phyloP scores from a whole-genome alignment of 75 land plant species.

The Larix kaempferi region DNA sequence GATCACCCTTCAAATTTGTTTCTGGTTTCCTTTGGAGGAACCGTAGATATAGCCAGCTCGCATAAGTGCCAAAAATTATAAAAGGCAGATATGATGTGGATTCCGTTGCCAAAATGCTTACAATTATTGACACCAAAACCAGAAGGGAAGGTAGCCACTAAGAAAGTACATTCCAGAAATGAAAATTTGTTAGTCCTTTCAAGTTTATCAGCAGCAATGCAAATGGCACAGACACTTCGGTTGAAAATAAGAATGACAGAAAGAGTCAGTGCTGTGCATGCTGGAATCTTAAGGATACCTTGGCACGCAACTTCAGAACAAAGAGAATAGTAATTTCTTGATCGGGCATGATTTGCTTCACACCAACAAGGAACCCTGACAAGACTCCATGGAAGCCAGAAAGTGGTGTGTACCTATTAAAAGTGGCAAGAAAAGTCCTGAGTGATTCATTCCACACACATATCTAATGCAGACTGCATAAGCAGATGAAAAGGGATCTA shows the following conservation, averaged over 20 bases:
- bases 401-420: slow-evolving; percentile 59
- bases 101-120: slow-evolving; percentile 48
- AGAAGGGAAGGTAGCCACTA: slow-evolving; percentile 94
- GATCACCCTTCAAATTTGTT: slow-evolving; percentile 47
- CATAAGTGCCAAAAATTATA: slow-evolving; percentile 84
- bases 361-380: slow-evolving; percentile 84
- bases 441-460: too few species aligned
- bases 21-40: slow-evolving; percentile 47
- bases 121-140: slow-evolving; percentile 43
- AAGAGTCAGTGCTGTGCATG: background rate
- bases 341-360: slow-evolving; percentile 91
- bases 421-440: too few species aligned
- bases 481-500: too few species aligned
- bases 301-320: slow-evolving; percentile 72
- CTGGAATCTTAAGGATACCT: slow-evolving; percentile 39
- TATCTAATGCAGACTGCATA: too few species aligned
- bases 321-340: slow-evolving; percentile 48
- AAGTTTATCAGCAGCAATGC: background rate
- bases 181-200: background rate
- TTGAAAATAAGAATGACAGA: background rate
- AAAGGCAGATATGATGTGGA: slow-evolving; percentile 70
- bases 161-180: background rate
- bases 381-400: slow-evolving; percentile 93
- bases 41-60: slow-evolving; percentile 48
- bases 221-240: background rate